Evolutionary conservation across 2,329 filamentous ascomycete genomes (phyloP).

Genomic region (Botryosphaeria dothidea): DNA sequence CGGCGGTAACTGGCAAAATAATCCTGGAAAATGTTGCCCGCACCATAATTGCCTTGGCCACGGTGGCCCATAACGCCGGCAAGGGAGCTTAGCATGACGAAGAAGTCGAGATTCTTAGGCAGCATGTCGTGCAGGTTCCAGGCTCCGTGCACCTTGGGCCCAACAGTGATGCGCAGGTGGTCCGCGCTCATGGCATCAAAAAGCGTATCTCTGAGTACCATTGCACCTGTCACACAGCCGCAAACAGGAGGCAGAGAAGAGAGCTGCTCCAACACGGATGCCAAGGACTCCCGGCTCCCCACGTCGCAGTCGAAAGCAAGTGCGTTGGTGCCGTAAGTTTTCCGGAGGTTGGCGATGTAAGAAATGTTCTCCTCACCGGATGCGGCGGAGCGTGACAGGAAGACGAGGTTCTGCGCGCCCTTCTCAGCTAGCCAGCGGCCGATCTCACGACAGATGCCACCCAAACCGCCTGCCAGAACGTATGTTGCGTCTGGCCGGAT

Average conservation of each 20-base stretch:
- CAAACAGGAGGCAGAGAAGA: conserved; percentile 21
- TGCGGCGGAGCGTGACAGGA: conserved; percentile 23
- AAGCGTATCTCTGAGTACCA: conserved; percentile 26
- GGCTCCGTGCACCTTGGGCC: conserved; percentile 32
- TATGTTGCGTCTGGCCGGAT: conserved; percentile 27
- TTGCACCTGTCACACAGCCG: conserved; percentile 30
- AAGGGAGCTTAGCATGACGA: conserved; percentile 27
- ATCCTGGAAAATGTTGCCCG: conserved; percentile 33
- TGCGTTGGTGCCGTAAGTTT: conserved; percentile 4
- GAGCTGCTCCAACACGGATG: conserved; percentile 10
- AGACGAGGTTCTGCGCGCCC: conserved; percentile 29
- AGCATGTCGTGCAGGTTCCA: conserved; percentile 27
- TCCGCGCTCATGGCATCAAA: conserved; percentile 16
- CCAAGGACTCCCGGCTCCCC: not conserved
- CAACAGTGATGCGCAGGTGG: not conserved
- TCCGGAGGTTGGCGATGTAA: not conserved
- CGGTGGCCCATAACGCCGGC: conserved; percentile 21
- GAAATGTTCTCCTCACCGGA: not conserved
- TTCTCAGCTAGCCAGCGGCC: conserved; percentile 27
- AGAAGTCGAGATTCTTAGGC: conserved; percentile 27
- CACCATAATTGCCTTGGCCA: conserved; percentile 29
- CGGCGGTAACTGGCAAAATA: conserved; percentile 27
- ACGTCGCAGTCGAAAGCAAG: not conserved
- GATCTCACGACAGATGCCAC: conserved; percentile 30
- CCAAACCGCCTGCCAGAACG: conserved; percentile 30